A percentile compares a stretch with the other conserved stretches of the same genome.
Evolutionary conservation across 140 eudicot species (phyloP).

Genomic region (Erigeron philadelphicus): DNA sequence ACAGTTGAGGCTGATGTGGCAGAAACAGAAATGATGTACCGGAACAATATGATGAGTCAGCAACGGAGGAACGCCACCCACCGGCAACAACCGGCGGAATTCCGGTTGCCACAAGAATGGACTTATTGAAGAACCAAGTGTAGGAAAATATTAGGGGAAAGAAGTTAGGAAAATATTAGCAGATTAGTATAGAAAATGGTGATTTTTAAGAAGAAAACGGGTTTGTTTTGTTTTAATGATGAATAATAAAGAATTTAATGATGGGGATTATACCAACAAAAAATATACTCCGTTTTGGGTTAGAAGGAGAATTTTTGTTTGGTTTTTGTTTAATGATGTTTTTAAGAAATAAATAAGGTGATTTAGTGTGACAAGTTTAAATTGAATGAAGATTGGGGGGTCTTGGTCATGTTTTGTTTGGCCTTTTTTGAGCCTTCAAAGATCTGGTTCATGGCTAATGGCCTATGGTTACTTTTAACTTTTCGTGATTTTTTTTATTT

Average conservation of each 20-base stretch:
- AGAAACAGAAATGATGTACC: constrained; percentile 41
- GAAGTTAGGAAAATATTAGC: not conserved
- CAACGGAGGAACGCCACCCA: constrained; percentile 32
- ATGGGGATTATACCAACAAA: constrained; percentile 16
- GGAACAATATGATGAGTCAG: constrained; percentile 30
- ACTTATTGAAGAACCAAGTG: constrained; percentile 42
- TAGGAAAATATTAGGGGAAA: not conserved
- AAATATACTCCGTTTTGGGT: constrained; percentile 36
- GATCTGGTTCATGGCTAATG: too few species aligned
- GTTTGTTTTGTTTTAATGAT: constrained; percentile 21
- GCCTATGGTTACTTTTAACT: not conserved
- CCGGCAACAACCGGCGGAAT: constrained; percentile 43
- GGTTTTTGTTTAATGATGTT: constrained; percentile 9
- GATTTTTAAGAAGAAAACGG: not conserved
- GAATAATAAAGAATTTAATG: constrained; percentile 21
- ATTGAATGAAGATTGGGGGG: not conserved
- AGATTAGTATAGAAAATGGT: constrained; percentile 17
- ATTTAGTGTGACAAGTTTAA: constrained; percentile 16
- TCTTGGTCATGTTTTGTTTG: not conserved
- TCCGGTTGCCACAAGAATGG: constrained; percentile 75
- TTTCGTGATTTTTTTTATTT: too few species aligned
- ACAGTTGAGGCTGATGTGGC: constrained; percentile 35
- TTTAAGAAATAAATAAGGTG: constrained; percentile 9
- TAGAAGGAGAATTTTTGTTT: constrained; percentile 26
- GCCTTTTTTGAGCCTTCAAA: too few species aligned